Evolutionary conservation across 768 basidiomycete genomes (phyloP), one percentile per base, ranked within the genome.

Genomic region (Serpula lacrymans): DNA sequence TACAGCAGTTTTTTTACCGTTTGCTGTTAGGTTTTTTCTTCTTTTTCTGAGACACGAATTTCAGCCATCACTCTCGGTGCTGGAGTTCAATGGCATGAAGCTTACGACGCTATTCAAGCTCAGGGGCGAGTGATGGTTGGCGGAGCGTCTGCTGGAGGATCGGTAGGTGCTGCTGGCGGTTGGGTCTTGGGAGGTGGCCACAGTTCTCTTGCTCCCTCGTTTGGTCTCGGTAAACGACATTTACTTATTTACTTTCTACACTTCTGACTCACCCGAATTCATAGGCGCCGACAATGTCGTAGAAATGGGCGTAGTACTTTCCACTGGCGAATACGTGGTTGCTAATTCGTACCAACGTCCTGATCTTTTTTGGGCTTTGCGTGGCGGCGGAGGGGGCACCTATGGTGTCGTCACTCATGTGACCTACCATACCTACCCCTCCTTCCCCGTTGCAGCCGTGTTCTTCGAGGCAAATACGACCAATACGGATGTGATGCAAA

Each of bases 351-450:
- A 66, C 48, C 58, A 63, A 28, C 58, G 76, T 43, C 11, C 56
- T 3, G 71, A 78, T 39, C 62, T 78, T 4, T 78, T 74, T 56
- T 79, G 72, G 69, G 75, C 77, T 0, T 49, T 79, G 37, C 63
- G 75, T 24, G 76, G 75, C 1, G 72, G 71, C 1, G 77, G 77
- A 1, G 75, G 74, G 4, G 65, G 70, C 10, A 77, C 71, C 0
- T 77, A 60, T 33, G 75, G 71, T 6, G 60, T 78, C 14, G 57
- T 77, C 35, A 67, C 66, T 3, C 70, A 69, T 1, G 68, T 65
- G 4, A 74, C 74, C 1, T 76, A 77, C 45, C 51, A 53, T 37
- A 74, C 70, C 0, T 63, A 75, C 36, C 64, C 69, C 2, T 16
- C 43, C 8, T 45, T 61, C 9, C 70, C 73, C 5, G 31, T 70